Evolutionary conservation across 1,284 basidiomycete genomes (phyloP), one percentile per base, ranked within the genome.

Genomic region (Cerrena zonata): DNA sequence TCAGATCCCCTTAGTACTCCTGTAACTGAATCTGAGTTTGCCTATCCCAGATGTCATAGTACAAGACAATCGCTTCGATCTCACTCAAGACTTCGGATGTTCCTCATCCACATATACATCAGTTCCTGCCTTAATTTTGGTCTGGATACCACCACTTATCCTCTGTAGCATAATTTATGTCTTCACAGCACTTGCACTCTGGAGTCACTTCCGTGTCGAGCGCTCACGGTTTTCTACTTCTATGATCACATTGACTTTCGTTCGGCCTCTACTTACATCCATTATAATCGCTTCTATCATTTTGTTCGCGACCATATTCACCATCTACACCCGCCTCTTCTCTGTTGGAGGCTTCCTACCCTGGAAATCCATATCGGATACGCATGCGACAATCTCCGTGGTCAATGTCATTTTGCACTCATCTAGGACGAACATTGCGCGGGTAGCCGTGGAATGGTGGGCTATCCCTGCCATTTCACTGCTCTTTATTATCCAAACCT

Each of bases 31-130:
- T n/a, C n/a, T n/a, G n/a, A n/a, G n/a, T n/a, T n/a, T n/a, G n/a
- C n/a, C n/a, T n/a, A n/a, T n/a, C n/a, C 15, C 53, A 88, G 86
- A 87, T 59, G 61, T 78, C 37, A 65, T 82, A 51, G 78, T 79
- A 15, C 87, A 89, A 64, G 78, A 80, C 53, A 78, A 80, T 65
- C 78, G 87, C 44, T 89, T 86, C 65, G 79, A 85, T 64, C 68
- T 90, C 48, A 65, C 77, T 45, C 66, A 79, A 60, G 73, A 80
- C 53, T 76, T 79, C 54, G 87, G 86, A 13, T 89, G 87, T 63
- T 69, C 72, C 36, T 74, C 83, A 1, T 73, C 83, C 0, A 73
- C 76, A 13, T 79, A 81, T 60, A 71, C 74, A 45, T 80, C 82
- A 2, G 57, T 72, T 1, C 63, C 75, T 7, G 71, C 77, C 0